Percentiles rank a stretch among this genome's conserved stretches.
phyloP scores from a whole-genome alignment of 768 basidiomycete species.

The Kondoa subrosea region DNA sequence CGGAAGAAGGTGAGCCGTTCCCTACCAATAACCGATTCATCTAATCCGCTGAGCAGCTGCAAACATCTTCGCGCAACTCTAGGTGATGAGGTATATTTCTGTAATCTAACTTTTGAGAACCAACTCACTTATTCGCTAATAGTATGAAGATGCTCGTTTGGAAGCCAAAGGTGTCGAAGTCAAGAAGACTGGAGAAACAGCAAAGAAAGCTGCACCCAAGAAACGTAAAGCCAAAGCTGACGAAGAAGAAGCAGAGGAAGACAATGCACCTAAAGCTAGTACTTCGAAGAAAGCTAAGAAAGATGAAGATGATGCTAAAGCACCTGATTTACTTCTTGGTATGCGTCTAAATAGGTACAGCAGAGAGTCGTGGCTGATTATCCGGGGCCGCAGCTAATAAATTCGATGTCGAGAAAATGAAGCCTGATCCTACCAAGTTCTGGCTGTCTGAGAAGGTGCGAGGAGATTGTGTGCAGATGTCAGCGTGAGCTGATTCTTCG shows the following conservation, averaged over 20 bases:
- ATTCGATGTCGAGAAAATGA: not conserved
- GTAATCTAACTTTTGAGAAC: not conserved
- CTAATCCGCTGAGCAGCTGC: too few species aligned
- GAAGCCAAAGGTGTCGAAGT: not conserved
- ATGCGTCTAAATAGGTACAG: not conserved
- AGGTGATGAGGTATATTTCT: not conserved
- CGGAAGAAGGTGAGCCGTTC: not conserved
- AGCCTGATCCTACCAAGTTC: not conserved
- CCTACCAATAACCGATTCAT: too few species aligned
- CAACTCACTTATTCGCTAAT: not conserved
- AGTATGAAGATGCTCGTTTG: constrained; percentile 4
- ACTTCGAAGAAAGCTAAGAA: not conserved
- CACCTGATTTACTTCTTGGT: not conserved
- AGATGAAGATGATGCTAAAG: not conserved
- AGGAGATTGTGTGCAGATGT: too few species aligned
- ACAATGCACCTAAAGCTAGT: too few species aligned
- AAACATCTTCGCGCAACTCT: not conserved
- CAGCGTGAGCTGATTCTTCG: too few species aligned
- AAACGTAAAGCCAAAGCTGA: not conserved
- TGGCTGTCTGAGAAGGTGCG: not conserved
- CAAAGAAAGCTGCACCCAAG: not conserved
- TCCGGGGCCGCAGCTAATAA: not conserved
- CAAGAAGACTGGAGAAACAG: too few species aligned
- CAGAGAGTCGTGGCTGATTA: not conserved
- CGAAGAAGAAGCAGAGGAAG: not conserved